Conservation (phyloP, 2,329 filamentous ascomycete genomes). For the Dactylellina parvicollis region DNA sequence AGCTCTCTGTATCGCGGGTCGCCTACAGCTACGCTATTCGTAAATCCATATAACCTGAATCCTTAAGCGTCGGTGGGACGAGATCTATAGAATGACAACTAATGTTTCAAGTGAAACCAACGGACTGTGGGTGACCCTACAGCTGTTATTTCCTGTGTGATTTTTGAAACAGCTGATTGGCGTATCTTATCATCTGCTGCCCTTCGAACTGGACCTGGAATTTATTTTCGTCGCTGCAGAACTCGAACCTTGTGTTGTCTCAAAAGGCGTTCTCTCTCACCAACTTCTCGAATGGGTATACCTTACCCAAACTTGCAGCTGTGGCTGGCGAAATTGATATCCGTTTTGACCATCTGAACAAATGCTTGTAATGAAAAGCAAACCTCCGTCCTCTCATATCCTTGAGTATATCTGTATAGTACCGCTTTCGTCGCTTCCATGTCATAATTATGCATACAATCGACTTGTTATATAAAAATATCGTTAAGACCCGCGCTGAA, state of each 20-base stretch:
- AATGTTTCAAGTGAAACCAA: conserved; percentile 16
- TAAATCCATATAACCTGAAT: background rate
- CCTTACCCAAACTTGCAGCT: background rate
- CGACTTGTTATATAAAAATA: background rate
- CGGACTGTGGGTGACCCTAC: background rate
- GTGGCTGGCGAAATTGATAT: conserved; percentile 11
- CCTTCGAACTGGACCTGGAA: background rate
- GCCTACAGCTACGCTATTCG: background rate
- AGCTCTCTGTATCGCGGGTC: no score
- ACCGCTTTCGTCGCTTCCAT: background rate
- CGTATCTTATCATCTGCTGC: conserved; percentile 7
- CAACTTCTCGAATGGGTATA: conserved; percentile 30
- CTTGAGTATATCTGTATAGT: background rate
- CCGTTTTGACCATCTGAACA: conserved; percentile 23
- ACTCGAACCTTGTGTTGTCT: conserved; percentile 27
- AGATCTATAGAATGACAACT: background rate
- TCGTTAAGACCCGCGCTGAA: background rate
- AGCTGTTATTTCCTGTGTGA: background rate
- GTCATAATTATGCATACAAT: background rate
- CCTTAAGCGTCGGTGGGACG: background rate
- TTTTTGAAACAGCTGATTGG: conserved; percentile 19
- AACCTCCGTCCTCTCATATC: conserved; percentile 20
- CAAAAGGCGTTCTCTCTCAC: conserved; percentile 24
- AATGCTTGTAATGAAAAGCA: conserved; percentile 26
- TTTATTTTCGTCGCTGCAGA: conserved; percentile 20